A percentile compares a stretch with the other conserved stretches of the same genome.
phyloP scores from a whole-genome alignment of 352 stramenopile species.

The Phytophthora kernoviae region DNA sequence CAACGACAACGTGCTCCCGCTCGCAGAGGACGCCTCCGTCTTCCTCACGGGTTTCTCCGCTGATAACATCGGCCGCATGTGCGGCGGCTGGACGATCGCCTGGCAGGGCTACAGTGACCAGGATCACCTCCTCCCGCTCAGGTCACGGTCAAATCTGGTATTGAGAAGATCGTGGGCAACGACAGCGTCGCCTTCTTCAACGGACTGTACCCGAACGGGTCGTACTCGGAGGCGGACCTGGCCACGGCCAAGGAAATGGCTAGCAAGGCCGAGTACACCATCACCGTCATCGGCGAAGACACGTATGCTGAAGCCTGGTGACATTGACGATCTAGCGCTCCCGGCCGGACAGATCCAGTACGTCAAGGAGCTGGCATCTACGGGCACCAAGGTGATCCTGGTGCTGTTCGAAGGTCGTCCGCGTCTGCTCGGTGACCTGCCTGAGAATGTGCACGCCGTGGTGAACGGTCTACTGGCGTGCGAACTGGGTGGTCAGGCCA shows the following conservation, averaged over 20 bases:
- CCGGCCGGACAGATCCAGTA: conserved; percentile 20
- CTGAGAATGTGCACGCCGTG: conserved; percentile 40
- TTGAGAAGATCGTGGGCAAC: conserved; percentile 26
- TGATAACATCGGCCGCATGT: conserved; percentile 39
- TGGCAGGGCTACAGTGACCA: conserved; percentile 43
- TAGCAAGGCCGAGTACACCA: conserved; percentile 33
- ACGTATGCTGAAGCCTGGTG: conserved; percentile 50
- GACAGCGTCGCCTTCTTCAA: conserved; percentile 37
- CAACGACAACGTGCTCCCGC: conserved; percentile 22
- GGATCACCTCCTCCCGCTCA: conserved; percentile 27
- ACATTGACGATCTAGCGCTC: conserved; percentile 21
- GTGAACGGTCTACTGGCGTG: conserved; percentile 28
- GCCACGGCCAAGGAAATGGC: conserved; percentile 29
- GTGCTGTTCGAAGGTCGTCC: conserved; percentile 67
- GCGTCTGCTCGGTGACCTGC: conserved; percentile 49
- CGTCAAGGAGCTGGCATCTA: conserved; percentile 20
- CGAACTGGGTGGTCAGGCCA: conserved; percentile 24
- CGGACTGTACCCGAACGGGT: conserved; percentile 29
- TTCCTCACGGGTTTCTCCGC: conserved; percentile 34
- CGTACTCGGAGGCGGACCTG: conserved; percentile 33
- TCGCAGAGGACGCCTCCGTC: conserved; percentile 19
- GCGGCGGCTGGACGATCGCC: conserved; percentile 40
- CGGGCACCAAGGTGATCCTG: conserved; percentile 61
- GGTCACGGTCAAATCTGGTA: conserved; percentile 33
- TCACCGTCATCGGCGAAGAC: conserved; percentile 41